Evolutionary conservation across 1,284 basidiomycete genomes (phyloP), one percentile per base, ranked within the genome.

Genomic region (Entoloma clypeatum): DNA sequence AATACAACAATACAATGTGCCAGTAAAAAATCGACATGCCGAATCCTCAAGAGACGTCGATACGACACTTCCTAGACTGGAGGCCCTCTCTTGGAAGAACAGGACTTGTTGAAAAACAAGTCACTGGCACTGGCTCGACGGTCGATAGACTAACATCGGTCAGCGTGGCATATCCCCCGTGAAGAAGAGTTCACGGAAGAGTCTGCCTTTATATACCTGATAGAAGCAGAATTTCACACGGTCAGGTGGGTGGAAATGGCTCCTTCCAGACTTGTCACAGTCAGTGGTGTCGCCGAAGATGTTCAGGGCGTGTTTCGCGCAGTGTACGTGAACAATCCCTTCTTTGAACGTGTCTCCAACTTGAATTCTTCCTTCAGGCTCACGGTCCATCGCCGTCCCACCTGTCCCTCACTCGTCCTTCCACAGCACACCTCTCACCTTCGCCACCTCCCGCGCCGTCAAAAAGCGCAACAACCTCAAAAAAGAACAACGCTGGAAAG

Each of bases 31-130:
- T 72, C 69, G 68, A 69, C 69, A 69, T 72, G 69, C 68, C 69
- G 66, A 58, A 55, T 64, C 64, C 68, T 70, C 17, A 41, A 42
- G 47, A 56, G 53, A 53, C 56, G 69, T 66, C 65, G 57, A 69
- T 54, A 67, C 68, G 68, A 69, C 70, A 72, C 69, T 71, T 71
- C 69, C 69, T 72, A 72, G 45, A 60, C 70, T 69, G 69, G 59
- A 57, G 39, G 45, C 28, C 52, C 57, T 23, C 36, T 71, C 68
- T 71, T 42, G 67, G 62, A 66, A 71, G 67, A 62, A 53, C 56
- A 68, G 69, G 65, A 68, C 62, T 58, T 58, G 48, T 43, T n/a
- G n/a, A 26, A 38, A 43, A 36, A 48, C 48, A 56, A 62, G 62
- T 70, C 67, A 65, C 70, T 72, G 69, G 69, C 69, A 71, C 69